phyloP scores from a whole-genome alignment of 192 early-diverging fungal species.

The Umbelopsis sp. region DNA sequence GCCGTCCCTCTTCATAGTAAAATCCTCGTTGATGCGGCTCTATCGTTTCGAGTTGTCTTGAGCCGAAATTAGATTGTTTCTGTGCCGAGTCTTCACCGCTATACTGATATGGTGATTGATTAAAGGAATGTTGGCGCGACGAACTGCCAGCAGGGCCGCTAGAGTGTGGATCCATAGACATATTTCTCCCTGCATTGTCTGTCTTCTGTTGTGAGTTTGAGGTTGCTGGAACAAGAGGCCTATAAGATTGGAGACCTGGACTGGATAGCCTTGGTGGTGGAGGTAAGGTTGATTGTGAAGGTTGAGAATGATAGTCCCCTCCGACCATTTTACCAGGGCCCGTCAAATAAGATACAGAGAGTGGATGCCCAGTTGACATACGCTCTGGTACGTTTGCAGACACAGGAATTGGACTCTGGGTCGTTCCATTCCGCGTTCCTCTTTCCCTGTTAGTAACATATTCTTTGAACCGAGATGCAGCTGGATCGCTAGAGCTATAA shows the following conservation, averaged over 20 bases:
- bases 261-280: not conserved
- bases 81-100: not conserved
- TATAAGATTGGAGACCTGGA: not conserved
- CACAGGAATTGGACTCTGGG: not conserved
- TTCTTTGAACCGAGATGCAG: conserved; percentile 7
- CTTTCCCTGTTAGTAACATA: not conserved
- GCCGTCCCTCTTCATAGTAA: conserved; percentile 36
- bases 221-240: not conserved
- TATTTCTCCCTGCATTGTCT: not conserved
- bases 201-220: not conserved
- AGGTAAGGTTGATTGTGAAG: not conserved
- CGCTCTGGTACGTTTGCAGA: not conserved
- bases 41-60: conserved; percentile 8
- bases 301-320: conserved; percentile 2
- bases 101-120: not conserved
- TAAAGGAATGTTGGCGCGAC: not conserved
- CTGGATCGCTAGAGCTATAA: not conserved
- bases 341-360: conserved; percentile 9
- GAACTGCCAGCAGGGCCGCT: conserved; percentile 18
- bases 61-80: not conserved
- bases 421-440: not conserved
- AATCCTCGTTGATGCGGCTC: conserved; percentile 38
- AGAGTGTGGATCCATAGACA: not conserved
- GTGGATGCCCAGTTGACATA: conserved; percentile 14
- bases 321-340: not conserved